Conservation (phyloP, 495 filamentous ascomycete species). For the Chaetomium tenue region DNA sequence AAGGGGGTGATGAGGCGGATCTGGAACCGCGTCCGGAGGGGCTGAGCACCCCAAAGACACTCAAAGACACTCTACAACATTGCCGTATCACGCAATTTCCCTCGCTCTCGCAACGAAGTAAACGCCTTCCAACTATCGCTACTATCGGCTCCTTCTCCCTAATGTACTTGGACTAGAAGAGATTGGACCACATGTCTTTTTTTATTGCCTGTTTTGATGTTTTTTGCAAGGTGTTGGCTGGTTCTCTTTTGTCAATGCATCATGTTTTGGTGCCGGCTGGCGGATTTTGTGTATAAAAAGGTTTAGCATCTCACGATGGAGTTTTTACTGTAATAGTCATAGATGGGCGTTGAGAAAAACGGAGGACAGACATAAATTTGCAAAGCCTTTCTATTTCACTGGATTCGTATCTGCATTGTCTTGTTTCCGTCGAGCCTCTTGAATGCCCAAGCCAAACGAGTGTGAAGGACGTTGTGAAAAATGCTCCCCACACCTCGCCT, state of each 20-base stretch:
- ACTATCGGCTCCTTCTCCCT: neutral
- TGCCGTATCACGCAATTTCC: neutral
- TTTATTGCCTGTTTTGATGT: neutral
- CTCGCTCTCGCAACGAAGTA: neutral
- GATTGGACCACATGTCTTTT: neutral
- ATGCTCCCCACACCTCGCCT: neutral
- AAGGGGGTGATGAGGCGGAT: slow-evolving; percentile 42
- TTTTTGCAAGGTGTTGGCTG: slow-evolving; percentile 3
- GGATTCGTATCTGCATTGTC: neutral
- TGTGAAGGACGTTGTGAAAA: too few species aligned
- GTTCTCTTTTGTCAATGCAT: neutral
- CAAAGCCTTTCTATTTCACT: neutral
- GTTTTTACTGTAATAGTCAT: neutral
- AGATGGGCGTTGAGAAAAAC: neutral
- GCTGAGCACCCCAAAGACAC: slow-evolving; percentile 16
- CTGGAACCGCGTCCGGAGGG: slow-evolving; percentile 40
- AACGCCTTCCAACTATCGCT: neutral
- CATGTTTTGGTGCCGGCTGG: neutral
- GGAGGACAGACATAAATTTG: neutral
- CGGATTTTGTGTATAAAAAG: neutral
- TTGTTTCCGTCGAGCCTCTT: neutral
- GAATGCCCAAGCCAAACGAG: too few species aligned
- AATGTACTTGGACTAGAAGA: neutral
- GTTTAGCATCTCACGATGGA: slow-evolving; percentile 1
- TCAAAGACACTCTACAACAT: neutral